Evolutionary conservation across 2,329 filamentous ascomycete genomes (phyloP).

Genomic region (Acrocalymma vagum): DNA sequence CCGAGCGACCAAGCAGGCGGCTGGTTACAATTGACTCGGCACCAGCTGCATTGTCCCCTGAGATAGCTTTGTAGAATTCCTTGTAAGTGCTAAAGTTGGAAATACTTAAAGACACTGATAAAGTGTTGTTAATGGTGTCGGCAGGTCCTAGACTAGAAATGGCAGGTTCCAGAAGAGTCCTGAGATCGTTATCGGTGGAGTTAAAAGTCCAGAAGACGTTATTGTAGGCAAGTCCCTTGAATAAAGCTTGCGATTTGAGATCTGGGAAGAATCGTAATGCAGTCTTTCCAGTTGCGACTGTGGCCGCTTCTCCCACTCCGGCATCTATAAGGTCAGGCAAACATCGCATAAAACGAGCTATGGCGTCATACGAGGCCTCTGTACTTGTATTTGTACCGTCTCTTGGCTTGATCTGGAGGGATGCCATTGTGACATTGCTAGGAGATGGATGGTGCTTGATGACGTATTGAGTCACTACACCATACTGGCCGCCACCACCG

Average conservation of each 20-base stretch:
- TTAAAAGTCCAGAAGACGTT: slow-evolving; percentile 34
- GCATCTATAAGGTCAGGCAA: slow-evolving; percentile 40
- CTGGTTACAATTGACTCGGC: slow-evolving; percentile 30
- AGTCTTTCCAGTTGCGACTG: slow-evolving; percentile 12
- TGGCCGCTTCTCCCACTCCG: slow-evolving; percentile 31
- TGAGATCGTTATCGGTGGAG: slow-evolving; percentile 18
- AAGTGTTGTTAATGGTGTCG: slow-evolving; percentile 10
- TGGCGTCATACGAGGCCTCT: slow-evolving; percentile 34
- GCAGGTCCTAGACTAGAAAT: slow-evolving; percentile 5
- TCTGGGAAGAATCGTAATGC: slow-evolving; percentile 7
- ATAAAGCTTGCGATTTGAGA: background rate
- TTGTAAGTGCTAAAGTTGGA: slow-evolving; percentile 13
- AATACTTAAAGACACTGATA: slow-evolving; percentile 9
- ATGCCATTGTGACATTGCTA: slow-evolving; percentile 9
- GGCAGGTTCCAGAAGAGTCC: slow-evolving; percentile 23
- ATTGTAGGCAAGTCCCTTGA: slow-evolving; percentile 18
- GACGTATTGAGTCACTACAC: slow-evolving; percentile 21
- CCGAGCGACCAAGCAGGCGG: slow-evolving; percentile 36
- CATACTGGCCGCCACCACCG: slow-evolving; percentile 21
- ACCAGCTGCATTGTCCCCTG: slow-evolving; percentile 27
- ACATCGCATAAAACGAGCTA: slow-evolving; percentile 17
- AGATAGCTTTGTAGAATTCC: slow-evolving; percentile 27
- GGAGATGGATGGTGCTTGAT: slow-evolving; percentile 23
- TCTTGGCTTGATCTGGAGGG: slow-evolving; percentile 12
- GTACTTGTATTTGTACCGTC: slow-evolving; percentile 12